A percentile compares a stretch with the other conserved stretches of the same genome.
Evolutionary conservation across 129 eudicot species (phyloP).

Genomic region (Silybum marianum): DNA sequence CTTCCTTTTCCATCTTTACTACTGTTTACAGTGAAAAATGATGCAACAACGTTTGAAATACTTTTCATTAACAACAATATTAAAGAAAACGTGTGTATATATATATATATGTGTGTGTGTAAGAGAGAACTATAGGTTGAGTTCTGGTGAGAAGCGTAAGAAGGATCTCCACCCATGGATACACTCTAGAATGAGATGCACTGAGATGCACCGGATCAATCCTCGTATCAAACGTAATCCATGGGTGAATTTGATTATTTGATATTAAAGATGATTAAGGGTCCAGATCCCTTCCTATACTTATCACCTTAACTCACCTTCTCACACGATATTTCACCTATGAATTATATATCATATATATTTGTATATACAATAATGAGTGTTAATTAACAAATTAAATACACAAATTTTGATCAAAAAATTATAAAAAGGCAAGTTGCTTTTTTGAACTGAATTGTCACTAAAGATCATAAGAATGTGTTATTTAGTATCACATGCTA

Average conservation of each 20-base stretch:
- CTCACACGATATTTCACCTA: too few species aligned
- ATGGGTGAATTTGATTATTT: too few species aligned
- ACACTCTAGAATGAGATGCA: too few species aligned
- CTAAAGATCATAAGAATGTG: not conserved
- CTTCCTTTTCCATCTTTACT: constrained; percentile 23
- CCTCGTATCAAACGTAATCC: too few species aligned
- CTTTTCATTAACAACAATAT: not conserved
- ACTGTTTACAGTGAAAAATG: constrained; percentile 23
- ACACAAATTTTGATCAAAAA: not conserved
- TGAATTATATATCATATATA: not conserved
- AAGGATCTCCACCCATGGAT: too few species aligned
- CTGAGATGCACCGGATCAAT: too few species aligned
- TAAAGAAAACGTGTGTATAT: not conserved
- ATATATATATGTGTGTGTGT: not conserved
- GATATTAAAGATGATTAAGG: too few species aligned
- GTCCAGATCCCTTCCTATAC: too few species aligned
- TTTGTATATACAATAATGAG: too few species aligned
- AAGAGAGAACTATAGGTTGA: too few species aligned
- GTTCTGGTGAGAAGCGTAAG: too few species aligned
- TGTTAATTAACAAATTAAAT: not conserved
- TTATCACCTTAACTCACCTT: too few species aligned
- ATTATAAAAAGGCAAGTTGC: not conserved
- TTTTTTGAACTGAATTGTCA: not conserved
- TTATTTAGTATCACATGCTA: not conserved
- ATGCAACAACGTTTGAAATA: not conserved